Conservation (phyloP, 148 eudicot genomes). For the Dysphania ambrosioides region DNA sequence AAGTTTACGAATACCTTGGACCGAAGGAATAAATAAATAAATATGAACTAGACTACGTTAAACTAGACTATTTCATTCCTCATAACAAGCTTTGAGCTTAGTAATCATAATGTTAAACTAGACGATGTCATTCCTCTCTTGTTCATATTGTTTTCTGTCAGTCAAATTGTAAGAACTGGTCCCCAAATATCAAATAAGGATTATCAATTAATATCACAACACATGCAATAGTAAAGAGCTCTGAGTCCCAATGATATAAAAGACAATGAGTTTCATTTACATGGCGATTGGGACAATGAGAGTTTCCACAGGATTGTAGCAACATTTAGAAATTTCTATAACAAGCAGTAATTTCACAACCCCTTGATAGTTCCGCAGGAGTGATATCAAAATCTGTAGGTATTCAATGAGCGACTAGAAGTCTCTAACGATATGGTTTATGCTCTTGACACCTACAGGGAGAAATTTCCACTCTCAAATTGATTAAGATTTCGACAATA, state of each 20-base stretch:
- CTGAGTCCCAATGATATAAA: too few relatives aligned
- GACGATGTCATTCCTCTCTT: neutral
- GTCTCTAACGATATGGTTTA: neutral
- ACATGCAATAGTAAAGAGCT: too few relatives aligned
- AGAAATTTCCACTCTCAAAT: neutral
- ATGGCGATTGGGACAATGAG: neutral
- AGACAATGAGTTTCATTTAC: too few relatives aligned
- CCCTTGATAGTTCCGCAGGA: neutral
- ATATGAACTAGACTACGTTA: too few relatives aligned
- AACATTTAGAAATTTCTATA: neutral
- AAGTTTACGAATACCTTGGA: neutral
- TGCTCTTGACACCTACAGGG: neutral
- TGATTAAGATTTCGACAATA: conserved; percentile 33
- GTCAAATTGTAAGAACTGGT: neutral
- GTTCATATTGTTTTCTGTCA: neutral
- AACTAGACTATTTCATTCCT: too few relatives aligned
- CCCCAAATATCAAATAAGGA: neutral
- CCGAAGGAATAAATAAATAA: too few relatives aligned
- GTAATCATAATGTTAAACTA: too few relatives aligned
- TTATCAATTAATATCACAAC: too few relatives aligned
- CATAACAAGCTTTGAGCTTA: too few relatives aligned
- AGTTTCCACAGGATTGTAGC: neutral
- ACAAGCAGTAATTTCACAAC: neutral
- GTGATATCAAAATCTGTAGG: too few relatives aligned
- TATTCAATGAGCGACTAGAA: neutral